Conservation (phyloP, 140 eudicot species). For the Cichorium intybus region DNA sequence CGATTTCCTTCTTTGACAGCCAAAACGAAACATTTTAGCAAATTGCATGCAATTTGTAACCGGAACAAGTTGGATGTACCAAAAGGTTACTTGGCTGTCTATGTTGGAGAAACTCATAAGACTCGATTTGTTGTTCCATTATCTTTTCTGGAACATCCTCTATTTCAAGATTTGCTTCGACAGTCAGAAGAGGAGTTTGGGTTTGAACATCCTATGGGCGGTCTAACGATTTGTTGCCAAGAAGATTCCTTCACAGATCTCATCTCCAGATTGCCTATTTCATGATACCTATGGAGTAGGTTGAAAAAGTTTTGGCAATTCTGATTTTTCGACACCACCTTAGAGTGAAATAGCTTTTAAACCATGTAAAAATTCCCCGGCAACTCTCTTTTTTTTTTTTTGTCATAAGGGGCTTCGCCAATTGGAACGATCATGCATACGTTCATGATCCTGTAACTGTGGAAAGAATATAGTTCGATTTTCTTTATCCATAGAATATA, state of each 20-base stretch:
- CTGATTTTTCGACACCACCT: conserved; percentile 14
- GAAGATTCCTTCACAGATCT: conserved; percentile 42
- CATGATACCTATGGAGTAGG: conserved; percentile 16
- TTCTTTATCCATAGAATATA: too few species aligned
- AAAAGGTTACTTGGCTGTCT: conserved; percentile 43
- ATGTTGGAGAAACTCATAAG: conserved; percentile 41
- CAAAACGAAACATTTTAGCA: conserved; percentile 24
- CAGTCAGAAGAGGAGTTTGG: conserved; percentile 47
- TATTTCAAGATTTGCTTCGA: conserved; percentile 39
- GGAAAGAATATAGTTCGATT: conserved; percentile 15
- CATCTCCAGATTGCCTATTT: conserved; percentile 31
- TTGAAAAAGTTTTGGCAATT: background rate
- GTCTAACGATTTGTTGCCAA: conserved; percentile 46
- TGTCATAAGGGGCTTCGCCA: conserved; percentile 9
- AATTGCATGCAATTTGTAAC: conserved; percentile 27
- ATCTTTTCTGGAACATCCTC: conserved; percentile 46
- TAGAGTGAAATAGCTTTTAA: conserved; percentile 22
- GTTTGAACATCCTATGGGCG: conserved; percentile 58
- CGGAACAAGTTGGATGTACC: conserved; percentile 43
- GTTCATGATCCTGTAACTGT: conserved; percentile 19
- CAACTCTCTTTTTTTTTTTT: conserved; percentile 25
- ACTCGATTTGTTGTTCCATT: conserved; percentile 46
- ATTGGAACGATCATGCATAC: conserved; percentile 6
- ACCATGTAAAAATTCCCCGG: conserved; percentile 19
- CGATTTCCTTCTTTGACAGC: conserved; percentile 32